Percentiles rank a stretch among this genome's conserved stretches.
These are phyloP conservation scores for Aspergillus japonicus DNA, from an alignment of 2,329 filamentous ascomycete species.

Conservation along the genomic window DNA sequence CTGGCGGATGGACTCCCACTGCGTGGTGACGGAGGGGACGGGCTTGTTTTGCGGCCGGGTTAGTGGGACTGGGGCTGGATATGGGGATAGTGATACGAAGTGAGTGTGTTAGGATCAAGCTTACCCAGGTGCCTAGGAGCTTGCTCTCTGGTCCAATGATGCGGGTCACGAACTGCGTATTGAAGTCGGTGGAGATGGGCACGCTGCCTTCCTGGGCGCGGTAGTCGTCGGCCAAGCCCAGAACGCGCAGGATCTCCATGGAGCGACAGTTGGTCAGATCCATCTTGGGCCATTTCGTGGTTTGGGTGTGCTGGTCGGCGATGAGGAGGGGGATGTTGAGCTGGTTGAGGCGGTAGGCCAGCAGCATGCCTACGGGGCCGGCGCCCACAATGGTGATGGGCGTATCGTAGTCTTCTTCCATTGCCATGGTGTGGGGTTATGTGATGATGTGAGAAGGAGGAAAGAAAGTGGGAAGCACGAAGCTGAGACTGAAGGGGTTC, in stretches of 20 bases:
- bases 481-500: background rate
- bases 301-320: constrained; percentile 27
- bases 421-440: background rate
- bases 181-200: constrained; percentile 7
- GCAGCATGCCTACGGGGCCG: constrained; percentile 28
- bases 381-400: constrained; percentile 25
- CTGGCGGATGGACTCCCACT: constrained; percentile 20
- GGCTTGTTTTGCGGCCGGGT: background rate
- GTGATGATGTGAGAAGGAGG: background rate
- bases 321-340: constrained; percentile 23
- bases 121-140: constrained; percentile 4
- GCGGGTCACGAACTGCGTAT: constrained; percentile 8
- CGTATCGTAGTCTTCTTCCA: background rate
- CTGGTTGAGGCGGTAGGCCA: constrained; percentile 20
- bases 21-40: constrained; percentile 7
- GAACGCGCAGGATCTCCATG: constrained; percentile 36
- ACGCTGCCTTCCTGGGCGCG: constrained; percentile 16
- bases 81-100: background rate
- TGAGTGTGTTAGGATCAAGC: background rate
- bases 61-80: background rate
- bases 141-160: background rate
- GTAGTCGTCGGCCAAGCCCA: constrained; percentile 31
- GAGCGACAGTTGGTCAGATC: constrained; percentile 37
- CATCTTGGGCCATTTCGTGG: constrained; percentile 43
- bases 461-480: background rate